Percentiles rank a stretch among this genome's conserved stretches.
phyloP scores from a whole-genome alignment of 2,329 filamentous ascomycete genomes.

The Thyridium curvatum region DNA sequence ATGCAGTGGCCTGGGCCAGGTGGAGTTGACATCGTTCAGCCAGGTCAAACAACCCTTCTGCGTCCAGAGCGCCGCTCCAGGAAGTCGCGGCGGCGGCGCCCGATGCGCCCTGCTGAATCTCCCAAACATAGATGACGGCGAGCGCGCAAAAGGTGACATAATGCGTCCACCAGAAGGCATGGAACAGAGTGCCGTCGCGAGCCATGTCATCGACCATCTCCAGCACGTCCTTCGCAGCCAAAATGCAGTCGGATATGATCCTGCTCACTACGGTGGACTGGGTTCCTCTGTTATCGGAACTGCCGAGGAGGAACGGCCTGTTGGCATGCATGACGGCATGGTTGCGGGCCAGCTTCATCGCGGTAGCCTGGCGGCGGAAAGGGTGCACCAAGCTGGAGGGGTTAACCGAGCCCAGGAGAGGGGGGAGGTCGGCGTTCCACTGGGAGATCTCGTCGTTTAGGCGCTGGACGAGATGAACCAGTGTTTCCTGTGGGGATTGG shows the following conservation, averaged over 20 bases:
- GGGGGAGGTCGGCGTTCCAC: slow-evolving; percentile 32
- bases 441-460: slow-evolving; percentile 29
- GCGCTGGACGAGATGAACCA: slow-evolving; percentile 27
- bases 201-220: slow-evolving; percentile 35
- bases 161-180: slow-evolving; percentile 46
- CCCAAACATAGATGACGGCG: slow-evolving; percentile 46
- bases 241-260: slow-evolving; percentile 36
- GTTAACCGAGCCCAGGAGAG: slow-evolving; percentile 33
- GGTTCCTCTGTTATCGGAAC: not conserved
- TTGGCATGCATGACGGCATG: slow-evolving; percentile 52
- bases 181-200: slow-evolving; percentile 30
- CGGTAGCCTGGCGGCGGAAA: slow-evolving; percentile 42
- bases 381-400: slow-evolving; percentile 38
- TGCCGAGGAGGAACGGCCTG: slow-evolving; percentile 42
- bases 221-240: slow-evolving; percentile 37
- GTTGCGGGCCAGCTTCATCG: slow-evolving; percentile 45
- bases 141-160: slow-evolving; percentile 49
- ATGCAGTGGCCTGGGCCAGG: slow-evolving; percentile 28
- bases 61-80: slow-evolving; percentile 1
- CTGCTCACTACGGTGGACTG: not conserved
- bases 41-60: slow-evolving; percentile 25
- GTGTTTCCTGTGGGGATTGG: slow-evolving; percentile 19
- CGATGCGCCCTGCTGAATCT: slow-evolving; percentile 33
- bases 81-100: not conserved
- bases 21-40: slow-evolving; percentile 41